Evolutionary conservation across 1,139 yeast species (phyloP).

Genomic region (Taphrina deformans): DNA sequence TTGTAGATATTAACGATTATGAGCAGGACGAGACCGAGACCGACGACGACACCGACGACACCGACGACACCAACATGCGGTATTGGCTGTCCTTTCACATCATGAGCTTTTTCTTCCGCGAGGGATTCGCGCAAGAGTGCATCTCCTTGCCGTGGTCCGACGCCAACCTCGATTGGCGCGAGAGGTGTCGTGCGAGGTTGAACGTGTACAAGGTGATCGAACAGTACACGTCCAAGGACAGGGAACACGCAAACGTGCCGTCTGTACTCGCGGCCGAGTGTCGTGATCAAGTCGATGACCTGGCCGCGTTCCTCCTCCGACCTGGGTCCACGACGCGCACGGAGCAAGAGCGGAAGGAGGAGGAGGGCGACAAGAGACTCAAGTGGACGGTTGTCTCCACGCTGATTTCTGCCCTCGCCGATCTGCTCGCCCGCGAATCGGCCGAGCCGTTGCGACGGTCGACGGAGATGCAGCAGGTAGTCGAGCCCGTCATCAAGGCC

Average conservation of each 20-base stretch:
- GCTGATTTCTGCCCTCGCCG: conserved; percentile 3
- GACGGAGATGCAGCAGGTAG: neutral
- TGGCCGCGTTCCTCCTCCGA: neutral
- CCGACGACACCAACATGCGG: neutral
- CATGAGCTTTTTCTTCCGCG: conserved; percentile 1
- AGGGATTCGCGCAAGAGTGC: conserved; percentile 11
- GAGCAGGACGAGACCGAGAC: neutral
- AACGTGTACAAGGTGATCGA: conserved; percentile 2
- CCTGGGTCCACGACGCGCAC: no score
- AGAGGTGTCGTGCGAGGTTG: neutral
- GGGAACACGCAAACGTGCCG: neutral
- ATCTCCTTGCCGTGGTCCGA: neutral
- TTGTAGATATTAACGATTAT: neutral
- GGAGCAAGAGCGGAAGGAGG: neutral
- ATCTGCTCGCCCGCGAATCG: neutral
- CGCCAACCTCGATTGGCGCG: neutral
- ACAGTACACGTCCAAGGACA: conserved; percentile 3
- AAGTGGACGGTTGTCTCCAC: conserved; percentile 3
- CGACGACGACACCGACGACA: neutral
- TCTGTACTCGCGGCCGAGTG: neutral
- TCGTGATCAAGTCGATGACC: neutral
- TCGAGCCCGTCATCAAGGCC: neutral
- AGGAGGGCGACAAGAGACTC: neutral
- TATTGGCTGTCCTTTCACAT: neutral
- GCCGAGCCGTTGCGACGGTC: neutral